Base-by-base conservation (phyloP, 2,329 filamentous ascomycete genomes). In the Cryphonectria parasitica region DNA sequence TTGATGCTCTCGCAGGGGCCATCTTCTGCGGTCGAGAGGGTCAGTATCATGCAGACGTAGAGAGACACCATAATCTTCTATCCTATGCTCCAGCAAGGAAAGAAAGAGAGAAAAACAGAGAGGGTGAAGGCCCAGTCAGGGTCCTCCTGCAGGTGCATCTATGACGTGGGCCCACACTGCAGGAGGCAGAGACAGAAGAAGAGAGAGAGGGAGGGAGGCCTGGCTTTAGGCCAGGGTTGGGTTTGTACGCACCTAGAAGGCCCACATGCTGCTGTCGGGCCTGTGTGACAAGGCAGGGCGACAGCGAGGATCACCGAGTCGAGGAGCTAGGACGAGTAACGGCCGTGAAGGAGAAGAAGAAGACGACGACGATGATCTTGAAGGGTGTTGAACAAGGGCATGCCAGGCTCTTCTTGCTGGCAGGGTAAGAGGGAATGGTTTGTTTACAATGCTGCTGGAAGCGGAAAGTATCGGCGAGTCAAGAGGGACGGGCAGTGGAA, bases 221-320 rank as follows among this genome's bases (percentile, higher is more conserved):
- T 45, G 61, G 61, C n/a, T 22, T 39, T 10, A 43, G 28, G 56
- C 41, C 56, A 43, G 58, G 36, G 43, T 31, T 19, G 43, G 58
- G 25, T 34, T n/a, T 10, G 43, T 19, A 72, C 71, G 63, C 61
- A 72, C 71, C 71, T 72, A 72, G 64, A 72, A 68, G 68, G 52
- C 49, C 71, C 71, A 71, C 71, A 72, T 72, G 71, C 71, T 72
- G 71, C 71, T 72, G 71, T 71, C 71, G 69, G 68, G 65, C 64
- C 69, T 56, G 66, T 56, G 54, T 56, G 63, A 66, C 71, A 69
- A 69, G 54, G 63, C 61, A 63, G 64, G 58, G 25, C 19, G 56
- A 61, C 60, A 39, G 49, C 10, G 34, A 60, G 31, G 49, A 58
- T 36, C 36, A 54, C 52, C 64, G 64, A 8, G 31, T 54, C 58